Percentiles rank a stretch among this genome's conserved stretches.
phyloP scores from a whole-genome alignment of 2,329 filamentous ascomycete species.

The Grosmannia clavigera region DNA sequence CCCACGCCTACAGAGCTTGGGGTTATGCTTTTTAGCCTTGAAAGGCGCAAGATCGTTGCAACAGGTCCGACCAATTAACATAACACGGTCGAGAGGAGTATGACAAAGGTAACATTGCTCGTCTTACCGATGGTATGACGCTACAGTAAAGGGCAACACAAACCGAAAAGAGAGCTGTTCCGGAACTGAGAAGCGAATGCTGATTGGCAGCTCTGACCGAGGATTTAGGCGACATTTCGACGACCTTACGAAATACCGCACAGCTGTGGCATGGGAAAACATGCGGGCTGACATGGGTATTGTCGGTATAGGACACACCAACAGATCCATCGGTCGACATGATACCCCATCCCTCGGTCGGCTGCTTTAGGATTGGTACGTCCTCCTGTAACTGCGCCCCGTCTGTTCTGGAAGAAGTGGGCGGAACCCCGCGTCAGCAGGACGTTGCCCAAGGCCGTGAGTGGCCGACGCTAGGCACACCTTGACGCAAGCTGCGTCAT shows the following conservation, averaged over 20 bases:
- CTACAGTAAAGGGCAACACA: background rate
- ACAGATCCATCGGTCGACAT: background rate
- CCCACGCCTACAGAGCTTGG: background rate
- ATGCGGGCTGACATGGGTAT: background rate
- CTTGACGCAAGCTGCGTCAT: background rate
- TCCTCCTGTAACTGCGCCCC: background rate
- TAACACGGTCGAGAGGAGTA: background rate
- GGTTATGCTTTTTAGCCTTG: background rate
- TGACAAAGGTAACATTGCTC: background rate
- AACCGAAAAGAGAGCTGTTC: background rate
- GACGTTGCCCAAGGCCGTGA: background rate
- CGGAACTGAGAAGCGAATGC: background rate
- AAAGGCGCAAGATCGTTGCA: background rate
- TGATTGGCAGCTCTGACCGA: background rate
- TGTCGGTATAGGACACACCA: slow-evolving; percentile 2
- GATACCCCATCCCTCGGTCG: background rate
- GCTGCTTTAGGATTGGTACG: background rate
- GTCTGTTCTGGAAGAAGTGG: background rate
- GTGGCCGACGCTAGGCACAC: background rate
- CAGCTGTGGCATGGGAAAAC: background rate
- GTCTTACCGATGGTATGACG: background rate
- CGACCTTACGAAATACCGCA: background rate
- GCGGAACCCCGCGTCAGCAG: background rate
- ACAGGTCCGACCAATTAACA: background rate
- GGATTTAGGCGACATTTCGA: background rate